Conservation (phyloP, 306 rosid species). For the Quercus suber region DNA sequence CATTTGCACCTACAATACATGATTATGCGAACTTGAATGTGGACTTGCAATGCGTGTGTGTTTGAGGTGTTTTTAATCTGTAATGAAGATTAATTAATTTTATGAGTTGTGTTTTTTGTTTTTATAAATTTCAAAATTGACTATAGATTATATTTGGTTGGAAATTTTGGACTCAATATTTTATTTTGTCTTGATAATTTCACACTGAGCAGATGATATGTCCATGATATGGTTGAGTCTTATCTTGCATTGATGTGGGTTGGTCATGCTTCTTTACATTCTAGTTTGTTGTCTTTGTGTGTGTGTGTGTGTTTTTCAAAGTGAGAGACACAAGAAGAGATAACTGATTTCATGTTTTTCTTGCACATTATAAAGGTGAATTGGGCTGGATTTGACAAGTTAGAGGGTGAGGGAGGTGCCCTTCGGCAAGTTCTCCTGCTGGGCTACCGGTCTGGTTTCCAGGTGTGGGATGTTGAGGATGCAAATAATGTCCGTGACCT, state of each 20-base stretch:
- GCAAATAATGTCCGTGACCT: conserved; percentile 77
- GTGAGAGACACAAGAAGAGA: background rate
- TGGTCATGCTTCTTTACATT: background rate
- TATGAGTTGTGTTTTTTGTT: background rate
- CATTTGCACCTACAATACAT: background rate
- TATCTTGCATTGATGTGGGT: background rate
- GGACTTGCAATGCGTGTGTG: background rate
- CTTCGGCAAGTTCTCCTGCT: conserved; percentile 73
- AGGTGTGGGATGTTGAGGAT: conserved; percentile 98
- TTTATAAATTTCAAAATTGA: background rate
- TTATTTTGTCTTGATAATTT: background rate
- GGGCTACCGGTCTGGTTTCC: conserved; percentile 89
- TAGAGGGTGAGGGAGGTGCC: conserved; percentile 66
- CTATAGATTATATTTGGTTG: background rate
- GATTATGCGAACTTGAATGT: background rate
- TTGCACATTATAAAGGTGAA: conserved; percentile 51
- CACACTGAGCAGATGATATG: background rate
- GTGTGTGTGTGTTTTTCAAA: background rate
- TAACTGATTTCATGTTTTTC: conserved; percentile 8
- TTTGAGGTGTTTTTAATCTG: background rate
- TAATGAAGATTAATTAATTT: background rate
- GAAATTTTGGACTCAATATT: background rate
- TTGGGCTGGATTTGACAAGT: conserved; percentile 95
- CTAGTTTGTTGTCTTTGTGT: background rate
- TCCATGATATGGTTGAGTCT: background rate